Evolutionary conservation across 1,139 yeast species (phyloP), one percentile per base, ranked within the genome.

Genomic region (Yamadazyma conglobata): DNA sequence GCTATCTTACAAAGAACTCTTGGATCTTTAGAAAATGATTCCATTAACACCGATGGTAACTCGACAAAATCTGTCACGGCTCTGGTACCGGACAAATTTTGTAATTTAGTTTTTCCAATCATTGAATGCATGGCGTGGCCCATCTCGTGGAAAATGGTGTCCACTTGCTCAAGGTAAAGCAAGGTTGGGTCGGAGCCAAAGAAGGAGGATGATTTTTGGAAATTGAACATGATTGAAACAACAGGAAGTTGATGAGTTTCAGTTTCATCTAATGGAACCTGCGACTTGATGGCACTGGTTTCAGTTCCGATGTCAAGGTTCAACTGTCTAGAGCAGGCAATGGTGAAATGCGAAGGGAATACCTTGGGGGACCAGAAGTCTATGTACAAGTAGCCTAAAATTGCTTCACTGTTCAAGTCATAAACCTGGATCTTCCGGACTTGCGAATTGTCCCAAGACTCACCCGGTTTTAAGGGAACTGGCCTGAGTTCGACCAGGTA

Each of bases 101-200:
- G 98, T 30, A 91, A 62, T 27, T 79, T 72, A 0, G 98, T 91
- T 39, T 91, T 70, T 0, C 97, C 98, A 17, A 91, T 64, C 96
- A 91, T 89, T 5, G 96, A 87, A 55, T 91, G 98, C 78, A 91
- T 84, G 2, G 98, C 98, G 58, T 91, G 99, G 1, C 99, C 99
- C 95, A 91, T 88, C 57, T 91, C 99, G 57, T 91, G 99, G 62
- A 93, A 91, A 19, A 91, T 61, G 0, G 98, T 91, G 48, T 89
- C 95, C 4, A 91, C 89, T 49, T 93, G 97, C 35, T 72, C 77
- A 38, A 86, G 67, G 6, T 81, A 67, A 24, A 91, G 59, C 15
- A 86, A 61, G 0, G 73, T 62, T 6, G 72, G 69, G n/a, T 40
- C 30, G n/a, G 31, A 30, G 10, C 28, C 24, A 12, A 22, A 22